Conservation (phyloP, 768 basidiomycete genomes). For the Clathrus columnatus region DNA sequence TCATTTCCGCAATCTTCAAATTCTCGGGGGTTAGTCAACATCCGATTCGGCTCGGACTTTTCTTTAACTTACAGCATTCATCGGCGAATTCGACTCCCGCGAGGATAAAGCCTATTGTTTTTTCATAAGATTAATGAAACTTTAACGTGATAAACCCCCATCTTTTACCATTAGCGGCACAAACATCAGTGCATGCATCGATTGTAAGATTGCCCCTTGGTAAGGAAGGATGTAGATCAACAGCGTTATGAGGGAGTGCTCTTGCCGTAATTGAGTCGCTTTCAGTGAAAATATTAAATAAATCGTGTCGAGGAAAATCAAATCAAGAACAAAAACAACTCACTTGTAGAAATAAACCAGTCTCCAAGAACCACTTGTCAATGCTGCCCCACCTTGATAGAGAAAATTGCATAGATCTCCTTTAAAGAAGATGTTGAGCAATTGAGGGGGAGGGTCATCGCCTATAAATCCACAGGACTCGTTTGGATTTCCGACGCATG, state of each 20-base stretch:
- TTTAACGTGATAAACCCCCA: too few relatives aligned
- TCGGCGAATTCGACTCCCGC: background rate
- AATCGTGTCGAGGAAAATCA: background rate
- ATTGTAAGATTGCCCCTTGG: background rate
- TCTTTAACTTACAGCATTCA: background rate
- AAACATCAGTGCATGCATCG: background rate
- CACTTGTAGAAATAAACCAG: background rate
- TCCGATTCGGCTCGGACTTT: background rate
- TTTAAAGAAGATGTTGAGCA: background rate
- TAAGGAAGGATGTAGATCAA: background rate
- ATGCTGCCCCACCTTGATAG: background rate
- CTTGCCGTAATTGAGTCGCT: background rate
- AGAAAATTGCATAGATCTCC: background rate
- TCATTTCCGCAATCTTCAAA: background rate
- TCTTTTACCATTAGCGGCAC: background rate
- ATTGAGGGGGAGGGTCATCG: too few relatives aligned
- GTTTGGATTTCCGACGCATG: too few relatives aligned
- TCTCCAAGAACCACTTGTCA: background rate
- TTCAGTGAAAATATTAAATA: background rate
- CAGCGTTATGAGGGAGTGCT: background rate
- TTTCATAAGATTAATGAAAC: too few relatives aligned
- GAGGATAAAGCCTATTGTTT: background rate
- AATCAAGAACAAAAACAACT: too few relatives aligned
- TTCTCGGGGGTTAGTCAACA: background rate
- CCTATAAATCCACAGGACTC: too few relatives aligned